phyloP scores from a whole-genome alignment of 1,139 yeast genomes.

The Pichia sp. region DNA sequence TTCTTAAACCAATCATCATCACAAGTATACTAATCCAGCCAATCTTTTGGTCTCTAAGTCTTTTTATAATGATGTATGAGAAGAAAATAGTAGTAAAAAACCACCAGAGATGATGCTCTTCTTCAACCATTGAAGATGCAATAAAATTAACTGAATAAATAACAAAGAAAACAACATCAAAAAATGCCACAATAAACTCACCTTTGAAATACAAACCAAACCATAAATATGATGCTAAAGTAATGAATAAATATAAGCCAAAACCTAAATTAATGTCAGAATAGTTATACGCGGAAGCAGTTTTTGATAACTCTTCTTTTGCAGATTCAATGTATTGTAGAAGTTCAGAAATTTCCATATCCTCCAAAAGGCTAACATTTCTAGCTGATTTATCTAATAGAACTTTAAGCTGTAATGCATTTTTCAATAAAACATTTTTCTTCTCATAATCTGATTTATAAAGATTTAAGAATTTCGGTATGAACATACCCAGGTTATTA shows the following conservation, averaged over 20 bases:
- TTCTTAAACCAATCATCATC: slow-evolving; percentile 42
- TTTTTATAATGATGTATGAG: slow-evolving; percentile 15
- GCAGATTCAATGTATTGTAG: slow-evolving; percentile 40
- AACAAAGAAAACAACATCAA: slow-evolving; percentile 33
- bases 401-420: slow-evolving; percentile 53
- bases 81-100: slow-evolving; percentile 44
- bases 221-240: slow-evolving; percentile 25
- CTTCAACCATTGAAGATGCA: slow-evolving; percentile 93
- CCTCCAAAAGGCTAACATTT: slow-evolving; percentile 14
- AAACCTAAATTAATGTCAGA: slow-evolving; percentile 46
- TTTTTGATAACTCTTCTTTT: slow-evolving; percentile 52
- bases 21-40: slow-evolving; percentile 1
- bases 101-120: slow-evolving; percentile 97
- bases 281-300: slow-evolving; percentile 72
- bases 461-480: slow-evolving; percentile 48
- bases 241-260: slow-evolving; percentile 29
- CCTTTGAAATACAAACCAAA: slow-evolving; percentile 13
- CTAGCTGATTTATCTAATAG: slow-evolving; percentile 25
- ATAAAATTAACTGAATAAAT: slow-evolving; percentile 57
- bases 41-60: neutral
- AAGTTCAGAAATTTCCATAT: slow-evolving; percentile 24
- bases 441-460: slow-evolving; percentile 34
- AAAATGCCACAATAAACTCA: slow-evolving; percentile 20
- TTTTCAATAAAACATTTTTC: slow-evolving; percentile 43
- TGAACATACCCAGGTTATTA: slow-evolving; percentile 73